Base-by-base conservation (phyloP, 768 basidiomycete genomes). In the Tylopilus sp. region DNA sequence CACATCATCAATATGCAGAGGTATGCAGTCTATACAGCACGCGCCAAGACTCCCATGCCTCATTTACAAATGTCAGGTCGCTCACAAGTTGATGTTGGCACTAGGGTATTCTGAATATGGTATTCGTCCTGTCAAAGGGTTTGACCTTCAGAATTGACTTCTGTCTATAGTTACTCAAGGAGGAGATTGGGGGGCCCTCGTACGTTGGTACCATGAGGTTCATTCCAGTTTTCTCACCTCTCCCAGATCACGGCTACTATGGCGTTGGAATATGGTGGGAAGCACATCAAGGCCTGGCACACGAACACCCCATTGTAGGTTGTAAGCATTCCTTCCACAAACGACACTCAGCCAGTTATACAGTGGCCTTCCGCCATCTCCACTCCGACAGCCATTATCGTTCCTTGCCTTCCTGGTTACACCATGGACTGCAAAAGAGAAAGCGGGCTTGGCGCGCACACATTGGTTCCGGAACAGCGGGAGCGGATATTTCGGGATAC, bases 21-120 rank as follows among this genome's bases (percentile, higher is more conserved):
- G 84, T 79, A 44, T 22, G 52, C 48, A 6, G 9, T 44, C 2
- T 17, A 33, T 17, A 17, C 11, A 26, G 37, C 19, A n/a, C n/a
- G 19, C 25, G 25, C 13, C 16, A 22, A 30, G 21, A 24, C 16
- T 1, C 12, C 9, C 29, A 3, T 24, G 6, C 16, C 4, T 17
- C 9, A 3, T 1, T 41, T 28, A 11, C 37, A 21, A 37, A 17
- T 19, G 21, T 48, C 43, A 80, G 72, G 69, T 80, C 9, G 71
- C 70, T 3, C 65, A 78, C 48, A 81, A 79, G 53, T 50, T 82
- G 31, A 82, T 82, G 79, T 54, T 77, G 1, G 60, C 73, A 0
- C 66, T 79, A 6, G 77, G 79, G 3, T 80, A 82, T 55, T 48
- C 72, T 17, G 71, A 80, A 59, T 82, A 80, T 58, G 79, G 79